Evolutionary conservation across 495 filamentous ascomycete species (phyloP), one percentile per base, ranked within the genome.

Genomic region (Staphylotrichum tortipilum): DNA sequence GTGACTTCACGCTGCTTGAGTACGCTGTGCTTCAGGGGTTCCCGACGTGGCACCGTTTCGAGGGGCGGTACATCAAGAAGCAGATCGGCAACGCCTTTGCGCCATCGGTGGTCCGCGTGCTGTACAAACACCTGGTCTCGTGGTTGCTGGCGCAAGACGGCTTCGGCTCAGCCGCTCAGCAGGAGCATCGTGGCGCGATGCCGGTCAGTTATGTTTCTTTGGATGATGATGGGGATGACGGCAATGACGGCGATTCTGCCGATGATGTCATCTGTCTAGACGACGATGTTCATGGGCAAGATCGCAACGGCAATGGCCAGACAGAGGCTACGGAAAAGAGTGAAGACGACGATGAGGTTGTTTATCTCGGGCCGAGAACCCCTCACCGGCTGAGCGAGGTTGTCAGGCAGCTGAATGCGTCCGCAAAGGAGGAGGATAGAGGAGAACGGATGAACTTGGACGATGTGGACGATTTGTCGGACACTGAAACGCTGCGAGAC

Each of bases 1-100:
- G 91, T 0, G 63, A 71, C 0, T 87, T 85, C 48, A 94, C 85
- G 0, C 54, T 78, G 0, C 77, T 84, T 0, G 92, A 98, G 54
- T 77, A 85, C 29, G 86, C 91, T 0, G 72, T 78, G 10, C 58
- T 96, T 3, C 86, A 92, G 50, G 81, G 80, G 0, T 96, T 95
- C 43, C 88, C 89, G 0, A 11, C 68, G 0, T 64, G 69, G 2
- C 84, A 88, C 65, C 60, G 68, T 3, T 95, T 95, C 52, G 56
- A 65, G 0, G 66, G 64, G 1, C 64, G 56, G 0, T 52, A 62
- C 6, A 67, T 81, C 2, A 79, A 77, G 49, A 83, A 74, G 54
- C 87, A 92, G 59, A 86, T 95, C 52, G 91, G 91, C 0, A 96
- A 97, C 61, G 88, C 89, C 0, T 88, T 94, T 7, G 86, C 89